Percentiles rank a stretch among this genome's conserved stretches.
These are phyloP conservation scores for Dipodascopsis tothii DNA, from an alignment of 805 yeast species.

Conservation along the genomic window DNA sequence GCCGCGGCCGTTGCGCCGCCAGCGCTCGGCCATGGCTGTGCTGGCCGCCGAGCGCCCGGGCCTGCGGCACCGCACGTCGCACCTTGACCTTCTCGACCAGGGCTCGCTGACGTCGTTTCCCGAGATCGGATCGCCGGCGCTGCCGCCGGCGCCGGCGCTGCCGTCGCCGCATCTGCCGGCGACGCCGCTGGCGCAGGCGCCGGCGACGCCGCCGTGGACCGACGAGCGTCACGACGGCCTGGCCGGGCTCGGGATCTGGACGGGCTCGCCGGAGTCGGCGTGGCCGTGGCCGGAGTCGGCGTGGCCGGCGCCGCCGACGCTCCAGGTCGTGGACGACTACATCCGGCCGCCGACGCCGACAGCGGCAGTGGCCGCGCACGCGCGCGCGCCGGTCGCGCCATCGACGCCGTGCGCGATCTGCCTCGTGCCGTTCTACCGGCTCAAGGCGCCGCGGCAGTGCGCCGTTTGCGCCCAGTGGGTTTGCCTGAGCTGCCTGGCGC, in stretches of 20 bases:
- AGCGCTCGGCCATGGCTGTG: background rate
- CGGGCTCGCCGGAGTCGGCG: background rate
- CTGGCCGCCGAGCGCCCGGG: background rate
- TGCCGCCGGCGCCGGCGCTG: background rate
- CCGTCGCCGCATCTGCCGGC: background rate
- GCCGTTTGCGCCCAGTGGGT: background rate
- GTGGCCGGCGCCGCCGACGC: background rate
- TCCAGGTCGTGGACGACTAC: background rate
- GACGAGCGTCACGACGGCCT: too few relatives aligned
- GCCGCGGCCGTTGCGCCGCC: background rate
- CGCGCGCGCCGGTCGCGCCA: background rate
- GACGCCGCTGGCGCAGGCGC: background rate
- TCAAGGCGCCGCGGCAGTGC: background rate
- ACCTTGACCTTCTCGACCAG: constrained; percentile 8
- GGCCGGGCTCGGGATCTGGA: too few relatives aligned
- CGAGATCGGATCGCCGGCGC: constrained; percentile 6
- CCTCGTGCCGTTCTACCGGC: background rate
- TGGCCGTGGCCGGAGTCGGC: background rate
- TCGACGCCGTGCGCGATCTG: background rate
- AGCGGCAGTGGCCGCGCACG: background rate
- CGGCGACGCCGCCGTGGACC: background rate
- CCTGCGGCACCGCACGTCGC: background rate
- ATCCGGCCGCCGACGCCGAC: background rate
- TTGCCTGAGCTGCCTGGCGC: background rate
- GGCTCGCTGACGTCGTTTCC: constrained; percentile 10